Base-by-base conservation (phyloP, 2,329 filamentous ascomycete species). In the Davidsoniella virescens region DNA sequence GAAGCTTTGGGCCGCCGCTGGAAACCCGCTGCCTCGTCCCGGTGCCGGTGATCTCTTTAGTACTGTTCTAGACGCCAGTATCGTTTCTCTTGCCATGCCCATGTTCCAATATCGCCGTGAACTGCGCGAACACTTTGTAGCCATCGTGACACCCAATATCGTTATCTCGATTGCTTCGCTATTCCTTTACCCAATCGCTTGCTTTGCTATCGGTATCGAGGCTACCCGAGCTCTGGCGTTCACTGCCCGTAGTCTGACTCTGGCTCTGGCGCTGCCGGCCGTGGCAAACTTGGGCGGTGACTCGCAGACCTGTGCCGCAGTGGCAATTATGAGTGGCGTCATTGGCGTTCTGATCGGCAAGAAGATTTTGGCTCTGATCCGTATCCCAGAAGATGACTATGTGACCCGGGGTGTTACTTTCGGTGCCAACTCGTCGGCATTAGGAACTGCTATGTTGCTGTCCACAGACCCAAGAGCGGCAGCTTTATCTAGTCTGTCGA, bases 71-170 rank as follows among this genome's bases (percentile, higher is more conserved):
- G 75, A 80, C 56, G 74, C 73, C 5, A 68, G 67, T 54, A 79
- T 80, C 55, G 71, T 79, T 0, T 67, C 73, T 1, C 67, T 80
- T 2, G 75, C 75, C 2, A 61, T 80, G 16, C 75, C 76, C 0
- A 79, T 79, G 73, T 78, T 72, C 59, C 70, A 72, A 51, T 78
- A 78, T 61, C 70, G 75, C 2, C 65, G 69, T 38, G 74, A 79
- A 62, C 66, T 80, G 12, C 64, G 64, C 18, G 60, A 64, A 14
- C 72, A 77, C 59, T 74, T 76, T 56, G 56, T 69, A 39, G 67
- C 70, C 39, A 77, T 80, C 51, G 62, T 73, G 4, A 59, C 73
- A 2, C 75, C 76, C 2, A 76, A 70, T 55, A 58, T 76, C 4
- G 56, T 64, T 4, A 62, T 79, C 41, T 70, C 73, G 3, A 58